Conservation (phyloP, 2,329 filamentous ascomycete genomes). For the Colletotrichum phormii region DNA sequence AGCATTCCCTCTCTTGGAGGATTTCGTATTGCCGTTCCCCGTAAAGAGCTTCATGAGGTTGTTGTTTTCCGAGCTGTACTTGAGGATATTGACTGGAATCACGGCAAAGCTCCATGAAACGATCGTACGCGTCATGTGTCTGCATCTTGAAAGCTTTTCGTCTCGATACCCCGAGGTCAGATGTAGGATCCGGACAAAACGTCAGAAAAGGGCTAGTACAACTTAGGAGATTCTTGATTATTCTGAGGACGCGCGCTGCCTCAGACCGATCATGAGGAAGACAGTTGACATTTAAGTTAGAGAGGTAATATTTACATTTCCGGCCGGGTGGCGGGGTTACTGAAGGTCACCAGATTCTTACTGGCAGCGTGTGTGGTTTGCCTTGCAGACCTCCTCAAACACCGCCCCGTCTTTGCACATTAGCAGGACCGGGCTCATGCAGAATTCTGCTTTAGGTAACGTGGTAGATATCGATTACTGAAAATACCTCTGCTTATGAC, state of each 20-base stretch:
- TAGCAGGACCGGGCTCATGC: not conserved
- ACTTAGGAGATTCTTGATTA: too few relatives aligned
- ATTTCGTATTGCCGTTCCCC: not conserved
- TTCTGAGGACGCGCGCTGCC: not conserved
- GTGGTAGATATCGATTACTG: not conserved
- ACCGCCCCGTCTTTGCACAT: not conserved
- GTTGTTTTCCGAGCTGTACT: not conserved
- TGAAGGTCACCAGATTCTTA: not conserved
- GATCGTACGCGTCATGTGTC: not conserved
- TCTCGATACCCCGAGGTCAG: not conserved
- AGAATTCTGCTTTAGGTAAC: not conserved
- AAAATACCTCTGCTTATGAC: not conserved
- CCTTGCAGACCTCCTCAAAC: not conserved
- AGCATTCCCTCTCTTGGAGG: not conserved
- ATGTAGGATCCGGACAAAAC: not conserved
- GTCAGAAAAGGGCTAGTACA: too few relatives aligned
- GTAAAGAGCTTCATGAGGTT: not conserved
- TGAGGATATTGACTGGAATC: not conserved
- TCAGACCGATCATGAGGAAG: not conserved
- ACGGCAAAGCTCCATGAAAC: not conserved
- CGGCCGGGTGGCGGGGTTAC: not conserved
- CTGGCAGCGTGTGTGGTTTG: not conserved
- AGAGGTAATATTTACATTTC: not conserved
- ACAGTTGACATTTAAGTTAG: not conserved
- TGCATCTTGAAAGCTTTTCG: not conserved